A percentile compares a stretch with the other conserved stretches of the same genome.
Conservation (phyloP, 2,329 filamentous ascomycete genomes). For the Elsinoe ampelina region DNA sequence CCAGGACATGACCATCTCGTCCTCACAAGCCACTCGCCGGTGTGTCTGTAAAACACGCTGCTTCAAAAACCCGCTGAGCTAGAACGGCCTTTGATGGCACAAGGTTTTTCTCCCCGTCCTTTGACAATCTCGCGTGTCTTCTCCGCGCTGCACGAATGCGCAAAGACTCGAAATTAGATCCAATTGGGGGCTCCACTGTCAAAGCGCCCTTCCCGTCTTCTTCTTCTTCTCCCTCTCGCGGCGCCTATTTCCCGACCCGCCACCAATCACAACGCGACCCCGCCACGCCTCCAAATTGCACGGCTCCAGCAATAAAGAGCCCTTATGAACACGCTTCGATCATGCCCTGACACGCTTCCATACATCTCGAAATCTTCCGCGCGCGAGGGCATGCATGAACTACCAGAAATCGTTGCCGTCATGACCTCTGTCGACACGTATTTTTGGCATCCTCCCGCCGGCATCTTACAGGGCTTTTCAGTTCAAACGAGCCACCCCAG, state of each 20-base stretch:
- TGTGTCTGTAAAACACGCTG: constrained; percentile 12
- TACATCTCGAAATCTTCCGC: constrained; percentile 1
- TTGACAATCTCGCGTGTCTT: neutral
- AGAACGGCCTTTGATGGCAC: neutral
- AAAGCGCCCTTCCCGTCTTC: neutral
- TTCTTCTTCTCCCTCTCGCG: neutral
- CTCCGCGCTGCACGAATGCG: neutral
- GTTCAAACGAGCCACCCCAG: too few relatives aligned
- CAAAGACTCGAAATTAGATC: neutral
- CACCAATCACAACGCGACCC: neutral
- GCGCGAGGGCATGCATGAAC: neutral
- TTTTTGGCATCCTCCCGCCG: neutral
- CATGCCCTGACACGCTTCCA: neutral
- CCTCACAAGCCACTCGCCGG: too few relatives aligned
- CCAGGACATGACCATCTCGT: too few relatives aligned
- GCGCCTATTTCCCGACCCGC: neutral
- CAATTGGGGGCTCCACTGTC: neutral
- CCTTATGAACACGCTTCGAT: neutral
- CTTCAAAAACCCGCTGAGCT: constrained; percentile 5
- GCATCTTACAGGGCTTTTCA: too few relatives aligned
- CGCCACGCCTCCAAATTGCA: constrained; percentile 5
- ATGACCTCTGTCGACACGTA: neutral
- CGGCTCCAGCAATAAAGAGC: neutral
- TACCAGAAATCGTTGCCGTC: neutral
- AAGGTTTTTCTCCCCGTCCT: neutral